Percentiles rank a stretch among this genome's conserved stretches.
These are phyloP conservation scores for Ceriops decandra DNA, from an alignment of 345 rosid species.

Conservation along the genomic window DNA sequence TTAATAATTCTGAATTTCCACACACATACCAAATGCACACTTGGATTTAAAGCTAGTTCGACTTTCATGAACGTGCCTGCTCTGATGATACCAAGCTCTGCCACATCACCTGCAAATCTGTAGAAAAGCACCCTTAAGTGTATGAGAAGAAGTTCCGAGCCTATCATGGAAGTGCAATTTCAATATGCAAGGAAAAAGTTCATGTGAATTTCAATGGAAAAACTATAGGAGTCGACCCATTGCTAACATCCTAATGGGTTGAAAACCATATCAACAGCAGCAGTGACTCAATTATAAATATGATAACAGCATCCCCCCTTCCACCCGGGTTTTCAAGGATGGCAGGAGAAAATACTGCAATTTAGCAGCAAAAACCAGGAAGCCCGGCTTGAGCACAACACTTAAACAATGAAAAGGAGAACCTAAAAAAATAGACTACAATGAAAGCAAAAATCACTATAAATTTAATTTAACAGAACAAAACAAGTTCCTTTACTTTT, in stretches of 20 bases:
- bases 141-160: conserved; percentile 5
- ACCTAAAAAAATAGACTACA: background rate
- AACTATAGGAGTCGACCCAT: background rate
- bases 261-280: background rate
- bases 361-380: background rate
- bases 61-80: conserved; percentile 58
- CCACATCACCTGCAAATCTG: conserved; percentile 90
- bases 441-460: background rate
- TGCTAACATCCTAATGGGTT: background rate
- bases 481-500: conserved; percentile 55
- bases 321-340: background rate
- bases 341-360: background rate
- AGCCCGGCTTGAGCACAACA: background rate
- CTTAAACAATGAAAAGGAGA: too few relatives aligned
- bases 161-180: conserved; percentile 7
- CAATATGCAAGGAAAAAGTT: conserved; percentile 8
- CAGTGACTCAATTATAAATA: background rate
- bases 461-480: background rate
- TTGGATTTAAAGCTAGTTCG: conserved; percentile 66
- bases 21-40: conserved; percentile 79
- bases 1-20: conserved; percentile 2
- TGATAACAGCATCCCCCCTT: background rate
- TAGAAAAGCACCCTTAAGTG: conserved; percentile 13
- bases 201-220: background rate
- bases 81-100: conserved; percentile 81